Percentiles rank a stretch among this genome's conserved stretches.
These are phyloP conservation scores for Chlorophyllum brunneum DNA, from an alignment of 768 basidiomycete species.

Conservation along the genomic window DNA sequence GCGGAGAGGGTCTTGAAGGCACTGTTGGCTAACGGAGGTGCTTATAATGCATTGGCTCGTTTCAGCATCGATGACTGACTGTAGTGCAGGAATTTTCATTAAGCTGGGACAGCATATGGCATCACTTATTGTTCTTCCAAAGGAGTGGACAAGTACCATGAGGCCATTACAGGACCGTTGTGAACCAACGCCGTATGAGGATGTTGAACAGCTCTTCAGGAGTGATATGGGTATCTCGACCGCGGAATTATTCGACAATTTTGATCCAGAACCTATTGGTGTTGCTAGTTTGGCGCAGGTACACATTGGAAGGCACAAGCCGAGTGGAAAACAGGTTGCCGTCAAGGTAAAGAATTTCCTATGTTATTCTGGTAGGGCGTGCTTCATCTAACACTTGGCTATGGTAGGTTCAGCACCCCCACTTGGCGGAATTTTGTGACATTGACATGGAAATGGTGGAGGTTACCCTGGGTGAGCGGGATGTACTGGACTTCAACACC, in stretches of 20 bases:
- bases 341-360: constrained; percentile 58
- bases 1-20: constrained; percentile 76
- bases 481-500: background rate
- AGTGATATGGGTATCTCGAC: constrained; percentile 75
- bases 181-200: constrained; percentile 80
- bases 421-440: constrained; percentile 85
- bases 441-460: constrained; percentile 89
- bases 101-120: constrained; percentile 90
- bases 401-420: constrained; percentile 81
- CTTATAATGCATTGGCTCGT: constrained; percentile 17
- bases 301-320: constrained; percentile 73
- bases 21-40: constrained; percentile 86
- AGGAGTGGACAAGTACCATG: constrained; percentile 52
- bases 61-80: background rate
- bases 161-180: constrained; percentile 84
- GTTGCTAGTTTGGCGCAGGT: constrained; percentile 97
- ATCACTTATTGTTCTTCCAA: constrained; percentile 49
- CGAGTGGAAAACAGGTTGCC: constrained; percentile 74
- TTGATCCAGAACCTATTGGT: constrained; percentile 86
- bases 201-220: constrained; percentile 71
- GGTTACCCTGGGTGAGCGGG: constrained; percentile 53
- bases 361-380: background rate
- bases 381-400: background rate
- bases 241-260: constrained; percentile 76
- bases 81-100: constrained; percentile 82